Evolutionary conservation across 495 filamentous ascomycete genomes (phyloP).

Genomic region (Cryomyces antarcticus): DNA sequence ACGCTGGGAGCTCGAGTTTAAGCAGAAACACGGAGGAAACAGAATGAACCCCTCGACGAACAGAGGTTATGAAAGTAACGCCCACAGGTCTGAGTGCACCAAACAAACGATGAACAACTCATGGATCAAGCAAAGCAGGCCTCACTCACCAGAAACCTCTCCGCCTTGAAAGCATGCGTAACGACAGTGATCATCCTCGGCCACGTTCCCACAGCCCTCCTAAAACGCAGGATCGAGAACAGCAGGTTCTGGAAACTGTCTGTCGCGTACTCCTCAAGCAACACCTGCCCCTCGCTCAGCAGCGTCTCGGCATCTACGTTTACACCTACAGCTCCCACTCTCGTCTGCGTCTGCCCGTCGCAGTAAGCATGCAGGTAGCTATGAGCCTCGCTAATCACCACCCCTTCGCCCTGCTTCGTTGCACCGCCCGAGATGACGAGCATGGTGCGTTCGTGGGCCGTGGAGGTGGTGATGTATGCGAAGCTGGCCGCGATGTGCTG

Average conservation of each 20-base stretch:
- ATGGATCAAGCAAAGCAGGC: not conserved
- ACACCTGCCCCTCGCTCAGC: not conserved
- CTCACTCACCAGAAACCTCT: slow-evolving; percentile 10
- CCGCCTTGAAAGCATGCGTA: slow-evolving; percentile 20
- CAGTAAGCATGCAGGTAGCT: slow-evolving; percentile 11
- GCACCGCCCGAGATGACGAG: slow-evolving; percentile 18
- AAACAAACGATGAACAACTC: not conserved
- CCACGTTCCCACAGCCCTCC: slow-evolving; percentile 10
- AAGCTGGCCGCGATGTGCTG: slow-evolving; percentile 8
- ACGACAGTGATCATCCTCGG: slow-evolving; percentile 14
- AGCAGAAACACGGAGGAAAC: not conserved
- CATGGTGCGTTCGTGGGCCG: slow-evolving; percentile 1
- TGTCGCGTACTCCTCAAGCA: slow-evolving; percentile 17
- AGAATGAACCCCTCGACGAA: not conserved
- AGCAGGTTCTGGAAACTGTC: slow-evolving; percentile 23
- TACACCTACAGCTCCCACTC: not conserved
- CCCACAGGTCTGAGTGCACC: not conserved
- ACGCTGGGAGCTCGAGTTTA: not conserved
- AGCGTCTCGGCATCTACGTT: not conserved
- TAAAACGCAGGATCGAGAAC: slow-evolving; percentile 17
- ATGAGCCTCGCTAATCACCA: slow-evolving; percentile 10
- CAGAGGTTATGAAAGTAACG: not conserved
- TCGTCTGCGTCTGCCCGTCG: not conserved
- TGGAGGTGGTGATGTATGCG: slow-evolving; percentile 3
- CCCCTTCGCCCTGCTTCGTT: slow-evolving; percentile 4